Evolutionary conservation across 1,139 yeast genomes (phyloP), one percentile per base, ranked within the genome.

Genomic region (Pichia sp.): DNA sequence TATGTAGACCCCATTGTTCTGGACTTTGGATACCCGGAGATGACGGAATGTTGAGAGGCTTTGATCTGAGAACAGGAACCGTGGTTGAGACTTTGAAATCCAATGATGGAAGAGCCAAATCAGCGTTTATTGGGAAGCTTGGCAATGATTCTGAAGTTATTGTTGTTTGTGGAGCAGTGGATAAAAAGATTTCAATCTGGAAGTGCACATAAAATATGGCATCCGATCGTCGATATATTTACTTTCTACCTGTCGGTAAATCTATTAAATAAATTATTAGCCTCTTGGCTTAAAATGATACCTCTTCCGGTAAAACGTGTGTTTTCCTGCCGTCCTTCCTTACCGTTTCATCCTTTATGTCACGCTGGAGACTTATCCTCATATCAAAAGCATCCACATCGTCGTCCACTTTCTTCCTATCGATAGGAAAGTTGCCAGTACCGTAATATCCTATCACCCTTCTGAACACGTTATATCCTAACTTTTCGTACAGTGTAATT

Each of bases 381-480:
- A 87, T 87, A 67, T 88, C 96, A 69, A 83, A 93, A 0, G 97
- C 99, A 73, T 93, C 98, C 46, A 81, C 77, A 50, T 82, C 85
- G 62, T 87, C 93, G 61, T 82, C 73, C 3, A 74, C 62, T 44
- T 69, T 70, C 51, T 76, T 78, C 45, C 79, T 66, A n/a, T 46
- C 32, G 4, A 30, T 79, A 2, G 61, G 55, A 45, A 75, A 75
- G 38, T 79, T 65, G 6, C 57, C 61, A 6, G 67, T 65, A 3
- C 88, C 87, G 67, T 93, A 93, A 66, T 93, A 93, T 0, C 95
- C 95, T n/a, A 89, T 81, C 6, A 93, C 98, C 54, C 99, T 72
- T 69, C 99, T 72, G 66, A 78, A 93, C 0, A 90, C 89, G 32
- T 84, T 77, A 66, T 92, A 95, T 0, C 97, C 98, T 57, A 93